A percentile compares a stretch with the other conserved stretches of the same genome.
Evolutionary conservation across 257 asterid genomes (phyloP).

Genomic region (Prunella vulgaris): DNA sequence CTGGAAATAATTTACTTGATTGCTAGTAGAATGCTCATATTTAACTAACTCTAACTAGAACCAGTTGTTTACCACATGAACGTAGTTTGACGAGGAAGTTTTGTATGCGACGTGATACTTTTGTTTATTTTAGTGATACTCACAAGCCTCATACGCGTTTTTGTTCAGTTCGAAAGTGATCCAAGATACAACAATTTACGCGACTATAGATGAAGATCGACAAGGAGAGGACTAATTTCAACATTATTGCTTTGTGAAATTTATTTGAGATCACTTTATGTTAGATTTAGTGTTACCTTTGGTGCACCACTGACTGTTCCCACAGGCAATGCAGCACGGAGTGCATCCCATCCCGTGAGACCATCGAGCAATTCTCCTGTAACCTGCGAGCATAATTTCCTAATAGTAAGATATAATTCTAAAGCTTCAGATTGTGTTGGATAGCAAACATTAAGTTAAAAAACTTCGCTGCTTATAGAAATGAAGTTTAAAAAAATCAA

Average conservation of each 20-base stretch:
- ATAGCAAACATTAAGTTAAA: neutral
- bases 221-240: neutral
- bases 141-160: neutral
- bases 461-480: neutral
- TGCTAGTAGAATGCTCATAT: too few species aligned
- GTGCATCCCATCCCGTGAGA: constrained; percentile 86
- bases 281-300: constrained; percentile 42
- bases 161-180: neutral
- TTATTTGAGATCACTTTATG: neutral
- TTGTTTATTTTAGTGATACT: too few species aligned
- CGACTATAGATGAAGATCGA: neutral
- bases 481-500: neutral
- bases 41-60: too few species aligned
- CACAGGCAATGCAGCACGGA: constrained; percentile 82
- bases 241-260: neutral
- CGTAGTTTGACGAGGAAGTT: too few species aligned
- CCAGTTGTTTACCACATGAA: too few species aligned
- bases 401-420: neutral
- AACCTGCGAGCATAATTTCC: constrained; percentile 39
- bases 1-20: too few species aligned
- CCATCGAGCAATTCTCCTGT: constrained; percentile 84
- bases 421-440: neutral
- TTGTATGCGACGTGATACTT: too few species aligned
- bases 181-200: neutral
- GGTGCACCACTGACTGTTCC: constrained; percentile 99